Conservation (phyloP, 495 filamentous ascomycete genomes). For the Chaetomidium leptoderma region DNA sequence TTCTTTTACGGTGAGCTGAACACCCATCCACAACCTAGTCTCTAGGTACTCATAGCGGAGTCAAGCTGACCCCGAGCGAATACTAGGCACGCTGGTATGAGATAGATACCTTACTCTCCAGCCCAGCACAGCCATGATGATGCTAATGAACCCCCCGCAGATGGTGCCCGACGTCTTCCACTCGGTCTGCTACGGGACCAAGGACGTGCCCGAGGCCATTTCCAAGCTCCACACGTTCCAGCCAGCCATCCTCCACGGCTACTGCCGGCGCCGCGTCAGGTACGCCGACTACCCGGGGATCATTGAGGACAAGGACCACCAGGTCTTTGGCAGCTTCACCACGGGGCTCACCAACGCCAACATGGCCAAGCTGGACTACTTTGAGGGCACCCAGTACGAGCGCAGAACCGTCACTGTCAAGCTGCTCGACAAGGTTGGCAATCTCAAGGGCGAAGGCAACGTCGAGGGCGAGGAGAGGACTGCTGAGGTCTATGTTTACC, state of each 20-base stretch:
- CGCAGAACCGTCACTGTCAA: slow-evolving; percentile 57
- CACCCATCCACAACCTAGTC: background rate
- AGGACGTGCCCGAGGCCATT: slow-evolving; percentile 25
- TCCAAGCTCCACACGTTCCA: slow-evolving; percentile 54
- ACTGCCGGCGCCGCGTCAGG: slow-evolving; percentile 56
- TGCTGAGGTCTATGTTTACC: slow-evolving; percentile 77
- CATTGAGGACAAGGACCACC: slow-evolving; percentile 45
- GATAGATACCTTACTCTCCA: background rate
- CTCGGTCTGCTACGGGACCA: slow-evolving; percentile 67
- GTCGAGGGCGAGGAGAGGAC: slow-evolving; percentile 56
- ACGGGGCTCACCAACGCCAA: slow-evolving; percentile 75
- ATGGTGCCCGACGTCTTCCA: slow-evolving; percentile 81
- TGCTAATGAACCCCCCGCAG: slow-evolving; percentile 27
- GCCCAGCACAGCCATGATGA: background rate
- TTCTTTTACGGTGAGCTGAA: slow-evolving; percentile 62
- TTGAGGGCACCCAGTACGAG: slow-evolving; percentile 75
- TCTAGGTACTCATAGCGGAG: background rate
- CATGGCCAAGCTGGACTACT: slow-evolving; percentile 69
- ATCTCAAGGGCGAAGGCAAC: slow-evolving; percentile 41
- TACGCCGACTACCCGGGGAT: slow-evolving; percentile 84
- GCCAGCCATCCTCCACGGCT: slow-evolving; percentile 71
- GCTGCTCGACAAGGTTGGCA: slow-evolving; percentile 44
- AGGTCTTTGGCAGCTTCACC: slow-evolving; percentile 77
- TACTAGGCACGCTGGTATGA: slow-evolving; percentile 38
- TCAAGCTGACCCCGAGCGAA: background rate